Percentiles rank a stretch among this genome's conserved stretches.
Conservation (phyloP, 441 rosid genomes). For the Erysimum cheiri region DNA sequence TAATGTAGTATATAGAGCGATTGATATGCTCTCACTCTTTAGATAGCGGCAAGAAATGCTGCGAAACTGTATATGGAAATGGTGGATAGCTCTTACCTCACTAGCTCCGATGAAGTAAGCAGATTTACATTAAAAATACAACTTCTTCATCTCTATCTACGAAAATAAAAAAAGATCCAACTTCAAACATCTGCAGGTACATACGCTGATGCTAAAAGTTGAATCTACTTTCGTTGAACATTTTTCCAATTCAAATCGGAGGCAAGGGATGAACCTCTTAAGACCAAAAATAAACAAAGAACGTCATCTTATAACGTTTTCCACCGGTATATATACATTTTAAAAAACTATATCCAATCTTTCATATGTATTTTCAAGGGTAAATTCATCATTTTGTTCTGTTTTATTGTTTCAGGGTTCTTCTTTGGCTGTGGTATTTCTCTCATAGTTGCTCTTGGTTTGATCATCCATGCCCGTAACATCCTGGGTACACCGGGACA, state of each 20-base stretch:
- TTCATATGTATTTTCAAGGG: background rate
- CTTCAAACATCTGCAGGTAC: constrained; percentile 35
- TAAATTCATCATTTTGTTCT: background rate
- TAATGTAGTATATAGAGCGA: background rate
- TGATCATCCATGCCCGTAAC: constrained; percentile 52
- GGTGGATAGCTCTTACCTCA: constrained; percentile 63
- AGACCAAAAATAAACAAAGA: constrained; percentile 49
- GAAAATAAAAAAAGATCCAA: background rate
- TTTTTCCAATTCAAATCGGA: constrained; percentile 46
- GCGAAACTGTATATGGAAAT: constrained; percentile 50
- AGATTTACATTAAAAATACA: background rate
- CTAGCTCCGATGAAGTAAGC: constrained; percentile 61
- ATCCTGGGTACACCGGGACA: constrained; percentile 47
- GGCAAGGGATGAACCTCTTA: constrained; percentile 47
- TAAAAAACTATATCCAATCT: background rate
- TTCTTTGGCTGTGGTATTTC: constrained; percentile 68
- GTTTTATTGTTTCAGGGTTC: constrained; percentile 52
- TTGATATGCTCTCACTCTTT: constrained; percentile 2
- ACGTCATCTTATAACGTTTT: constrained; percentile 45
- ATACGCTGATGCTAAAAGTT: constrained; percentile 46
- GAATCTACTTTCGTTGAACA: constrained; percentile 49
- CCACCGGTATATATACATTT: constrained; percentile 39
- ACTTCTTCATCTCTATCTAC: background rate
- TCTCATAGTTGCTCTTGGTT: constrained; percentile 57
- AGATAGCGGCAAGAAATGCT: constrained; percentile 55